Conservation (phyloP, 1,284 basidiomycete species). For the Cryptococcus sp. region DNA sequence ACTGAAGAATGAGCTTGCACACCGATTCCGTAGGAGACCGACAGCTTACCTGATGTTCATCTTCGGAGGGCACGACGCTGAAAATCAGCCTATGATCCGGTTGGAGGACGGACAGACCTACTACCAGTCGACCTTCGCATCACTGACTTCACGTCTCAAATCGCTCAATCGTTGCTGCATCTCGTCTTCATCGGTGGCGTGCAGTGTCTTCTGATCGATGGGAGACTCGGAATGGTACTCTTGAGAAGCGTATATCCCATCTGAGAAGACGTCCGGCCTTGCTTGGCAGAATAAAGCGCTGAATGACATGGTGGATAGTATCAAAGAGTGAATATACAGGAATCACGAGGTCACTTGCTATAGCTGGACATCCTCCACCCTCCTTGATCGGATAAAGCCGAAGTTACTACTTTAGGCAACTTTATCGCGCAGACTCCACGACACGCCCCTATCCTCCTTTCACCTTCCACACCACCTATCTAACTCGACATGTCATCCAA, state of each 20-base stretch:
- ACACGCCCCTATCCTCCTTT: not conserved
- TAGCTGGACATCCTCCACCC: not conserved
- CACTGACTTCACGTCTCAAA: constrained; percentile 64
- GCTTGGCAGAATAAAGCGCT: no score
- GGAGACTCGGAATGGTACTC: no score
- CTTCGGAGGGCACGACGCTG: constrained; percentile 73
- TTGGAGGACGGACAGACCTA: constrained; percentile 51
- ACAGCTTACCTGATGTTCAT: constrained; percentile 62
- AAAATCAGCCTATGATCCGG: not conserved
- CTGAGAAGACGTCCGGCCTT: no score
- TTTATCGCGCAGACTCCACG: not conserved
- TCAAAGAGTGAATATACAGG: no score
- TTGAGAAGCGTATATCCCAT: no score
- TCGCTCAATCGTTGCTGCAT: constrained; percentile 57
- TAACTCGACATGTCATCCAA: constrained; percentile 50
- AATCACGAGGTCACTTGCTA: no score
- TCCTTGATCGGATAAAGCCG: not conserved
- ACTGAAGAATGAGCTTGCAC: constrained; percentile 41
- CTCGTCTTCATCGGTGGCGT: constrained; percentile 20
- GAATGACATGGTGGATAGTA: no score
- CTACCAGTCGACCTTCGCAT: constrained; percentile 79
- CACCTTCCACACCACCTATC: not conserved
- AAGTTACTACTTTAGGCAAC: not conserved
- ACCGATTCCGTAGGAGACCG: not conserved
- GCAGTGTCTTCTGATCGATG: not conserved